These are phyloP conservation scores for Xylariales sp. DNA, from an alignment of 2,329 filamentous ascomycete species.

Conservation along the genomic window DNA sequence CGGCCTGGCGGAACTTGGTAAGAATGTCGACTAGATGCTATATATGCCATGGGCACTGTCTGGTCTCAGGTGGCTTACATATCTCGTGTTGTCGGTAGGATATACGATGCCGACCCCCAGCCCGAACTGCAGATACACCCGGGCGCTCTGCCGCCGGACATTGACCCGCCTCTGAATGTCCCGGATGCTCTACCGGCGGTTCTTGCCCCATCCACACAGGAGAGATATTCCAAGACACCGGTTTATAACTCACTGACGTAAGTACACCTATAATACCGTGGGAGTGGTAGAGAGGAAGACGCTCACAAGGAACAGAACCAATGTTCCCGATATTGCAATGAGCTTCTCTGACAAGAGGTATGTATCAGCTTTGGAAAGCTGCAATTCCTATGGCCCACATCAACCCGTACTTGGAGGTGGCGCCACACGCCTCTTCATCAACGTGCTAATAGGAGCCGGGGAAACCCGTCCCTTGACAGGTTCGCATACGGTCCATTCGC, in stretches of 20 bases:
- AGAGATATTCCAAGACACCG: conserved; percentile 43
- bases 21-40: background rate
- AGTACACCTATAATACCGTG: conserved; percentile 14
- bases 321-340: conserved; percentile 54
- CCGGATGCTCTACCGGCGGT: conserved; percentile 35
- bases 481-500: conserved; percentile 54
- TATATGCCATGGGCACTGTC: background rate
- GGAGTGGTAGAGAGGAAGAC: background rate
- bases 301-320: conserved; percentile 33
- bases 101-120: conserved; percentile 42
- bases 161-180: conserved; percentile 41
- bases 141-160: conserved; percentile 37
- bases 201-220: conserved; percentile 34
- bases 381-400: no score
- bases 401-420: no score
- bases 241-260: conserved; percentile 49
- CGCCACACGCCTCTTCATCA: no score
- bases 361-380: no score
- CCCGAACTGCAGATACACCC: conserved; percentile 29
- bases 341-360: conserved; percentile 46
- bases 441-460: no score
- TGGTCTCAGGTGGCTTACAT: background rate
- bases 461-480: no score
- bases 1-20: conserved; percentile 42
- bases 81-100: no score